A percentile compares a stretch with the other conserved stretches of the same genome.
phyloP scores from a whole-genome alignment of 2,329 filamentous ascomycete species.

The Colletotrichum limetticola region DNA sequence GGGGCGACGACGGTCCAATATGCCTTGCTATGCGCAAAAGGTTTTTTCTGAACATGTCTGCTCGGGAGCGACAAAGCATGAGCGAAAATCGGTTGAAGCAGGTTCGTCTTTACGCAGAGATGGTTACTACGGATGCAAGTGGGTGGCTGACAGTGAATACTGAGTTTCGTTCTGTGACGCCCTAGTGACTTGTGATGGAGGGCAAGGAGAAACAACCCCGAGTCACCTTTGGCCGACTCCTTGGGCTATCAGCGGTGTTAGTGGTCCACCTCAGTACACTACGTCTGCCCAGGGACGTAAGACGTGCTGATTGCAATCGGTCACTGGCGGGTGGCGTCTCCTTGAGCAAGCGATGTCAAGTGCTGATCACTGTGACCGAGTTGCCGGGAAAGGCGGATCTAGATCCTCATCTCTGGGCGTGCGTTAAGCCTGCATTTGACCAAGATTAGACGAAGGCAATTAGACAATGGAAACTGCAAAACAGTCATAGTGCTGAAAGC shows the following conservation, averaged over 20 bases:
- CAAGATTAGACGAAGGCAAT: constrained; percentile 8
- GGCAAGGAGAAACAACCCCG: neutral
- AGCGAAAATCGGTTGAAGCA: neutral
- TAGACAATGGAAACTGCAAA: neutral
- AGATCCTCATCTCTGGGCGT: neutral
- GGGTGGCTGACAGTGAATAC: neutral
- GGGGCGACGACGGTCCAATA: constrained; percentile 7
- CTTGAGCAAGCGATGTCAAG: neutral
- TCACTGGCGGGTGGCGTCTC: neutral
- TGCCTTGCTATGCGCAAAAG: neutral
- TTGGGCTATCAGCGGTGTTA: neutral
- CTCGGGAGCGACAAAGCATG: neutral
- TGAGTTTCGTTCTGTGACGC: constrained; percentile 12
- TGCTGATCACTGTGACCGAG: neutral
- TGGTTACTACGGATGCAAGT: constrained; percentile 1
- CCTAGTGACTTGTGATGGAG: neutral
- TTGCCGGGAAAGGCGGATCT: constrained; percentile 1
- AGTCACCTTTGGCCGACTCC: neutral
- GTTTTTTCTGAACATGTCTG: constrained; percentile 15
- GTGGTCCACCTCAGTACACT: neutral
- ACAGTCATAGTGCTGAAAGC: neutral
- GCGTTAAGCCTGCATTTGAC: neutral
- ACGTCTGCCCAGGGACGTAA: neutral
- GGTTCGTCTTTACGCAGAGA: constrained; percentile 22
- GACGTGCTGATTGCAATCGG: neutral